Conservation (phyloP, 257 asterid genomes). For the Solanum piurae region DNA sequence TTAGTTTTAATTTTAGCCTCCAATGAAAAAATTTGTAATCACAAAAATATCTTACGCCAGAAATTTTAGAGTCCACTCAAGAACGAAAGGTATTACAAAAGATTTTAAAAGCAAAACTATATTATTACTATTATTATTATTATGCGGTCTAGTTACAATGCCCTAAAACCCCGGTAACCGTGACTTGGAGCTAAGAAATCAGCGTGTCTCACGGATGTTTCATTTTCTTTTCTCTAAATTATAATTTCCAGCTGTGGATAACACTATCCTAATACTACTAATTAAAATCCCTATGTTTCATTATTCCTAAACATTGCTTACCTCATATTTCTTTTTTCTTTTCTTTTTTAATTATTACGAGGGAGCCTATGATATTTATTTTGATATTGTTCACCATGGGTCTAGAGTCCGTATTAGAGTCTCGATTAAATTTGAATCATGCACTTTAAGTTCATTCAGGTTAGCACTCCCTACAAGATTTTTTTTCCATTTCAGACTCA, state of each 20-base stretch:
- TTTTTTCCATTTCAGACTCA: too few species aligned
- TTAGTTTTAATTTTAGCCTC: too few species aligned
- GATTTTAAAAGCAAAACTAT: background rate
- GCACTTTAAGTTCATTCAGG: too few species aligned
- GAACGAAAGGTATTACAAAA: background rate
- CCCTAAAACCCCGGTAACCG: constrained; percentile 3
- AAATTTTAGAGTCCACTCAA: too few species aligned
- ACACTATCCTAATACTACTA: background rate
- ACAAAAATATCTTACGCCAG: too few species aligned
- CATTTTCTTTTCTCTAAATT: background rate
- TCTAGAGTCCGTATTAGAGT: too few species aligned
- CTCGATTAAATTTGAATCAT: too few species aligned
- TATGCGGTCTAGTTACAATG: constrained; percentile 15
- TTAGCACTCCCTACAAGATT: too few species aligned
- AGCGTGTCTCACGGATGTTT: constrained; percentile 13
- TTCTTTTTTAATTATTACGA: too few species aligned
- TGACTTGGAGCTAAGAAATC: background rate
- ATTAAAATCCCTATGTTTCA: background rate
- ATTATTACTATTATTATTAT: background rate
- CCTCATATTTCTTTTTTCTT: background rate
- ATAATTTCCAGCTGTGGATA: background rate
- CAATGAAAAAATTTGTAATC: too few species aligned
- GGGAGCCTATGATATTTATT: background rate
- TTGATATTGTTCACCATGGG: too few species aligned
- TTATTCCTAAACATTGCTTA: constrained; percentile 1